These are phyloP conservation scores for Epipyxis sp. DNA, from an alignment of 108 stramenopile species.

Conservation along the genomic window DNA sequence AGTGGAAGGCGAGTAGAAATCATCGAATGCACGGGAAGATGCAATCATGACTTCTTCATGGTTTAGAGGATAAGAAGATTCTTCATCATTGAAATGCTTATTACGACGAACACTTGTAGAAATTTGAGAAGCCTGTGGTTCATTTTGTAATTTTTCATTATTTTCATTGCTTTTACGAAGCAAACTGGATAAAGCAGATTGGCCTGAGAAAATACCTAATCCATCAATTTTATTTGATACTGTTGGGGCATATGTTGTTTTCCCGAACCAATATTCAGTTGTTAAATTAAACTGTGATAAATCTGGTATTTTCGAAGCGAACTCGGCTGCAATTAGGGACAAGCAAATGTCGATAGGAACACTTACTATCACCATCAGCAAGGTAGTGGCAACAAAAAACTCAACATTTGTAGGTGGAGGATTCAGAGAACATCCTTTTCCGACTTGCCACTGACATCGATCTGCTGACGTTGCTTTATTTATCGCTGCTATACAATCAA, in stretches of 20 bases:
- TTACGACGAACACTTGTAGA: too few species aligned
- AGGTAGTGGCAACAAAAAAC: neutral
- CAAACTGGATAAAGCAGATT: too few species aligned
- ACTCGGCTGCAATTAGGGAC: neutral
- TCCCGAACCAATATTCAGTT: conserved; percentile 2
- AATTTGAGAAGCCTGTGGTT: too few species aligned
- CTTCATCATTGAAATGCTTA: too few species aligned
- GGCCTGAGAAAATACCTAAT: too few species aligned
- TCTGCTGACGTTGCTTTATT: neutral
- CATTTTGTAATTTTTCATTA: too few species aligned
- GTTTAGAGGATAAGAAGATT: too few species aligned
- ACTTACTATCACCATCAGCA: neutral
- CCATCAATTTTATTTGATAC: too few species aligned
- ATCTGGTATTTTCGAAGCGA: neutral
- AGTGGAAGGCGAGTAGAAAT: too few species aligned
- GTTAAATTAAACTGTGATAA: neutral
- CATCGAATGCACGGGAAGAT: too few species aligned
- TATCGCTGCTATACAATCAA: neutral
- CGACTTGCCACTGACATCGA: neutral
- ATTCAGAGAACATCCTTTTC: neutral
- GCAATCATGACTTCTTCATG: too few species aligned
- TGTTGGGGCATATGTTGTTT: too few species aligned
- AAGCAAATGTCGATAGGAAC: neutral
- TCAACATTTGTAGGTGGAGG: neutral
- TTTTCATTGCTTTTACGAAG: neutral